phyloP scores from a whole-genome alignment of 208 protist genomes.

The Novymonas esmeraldas region DNA sequence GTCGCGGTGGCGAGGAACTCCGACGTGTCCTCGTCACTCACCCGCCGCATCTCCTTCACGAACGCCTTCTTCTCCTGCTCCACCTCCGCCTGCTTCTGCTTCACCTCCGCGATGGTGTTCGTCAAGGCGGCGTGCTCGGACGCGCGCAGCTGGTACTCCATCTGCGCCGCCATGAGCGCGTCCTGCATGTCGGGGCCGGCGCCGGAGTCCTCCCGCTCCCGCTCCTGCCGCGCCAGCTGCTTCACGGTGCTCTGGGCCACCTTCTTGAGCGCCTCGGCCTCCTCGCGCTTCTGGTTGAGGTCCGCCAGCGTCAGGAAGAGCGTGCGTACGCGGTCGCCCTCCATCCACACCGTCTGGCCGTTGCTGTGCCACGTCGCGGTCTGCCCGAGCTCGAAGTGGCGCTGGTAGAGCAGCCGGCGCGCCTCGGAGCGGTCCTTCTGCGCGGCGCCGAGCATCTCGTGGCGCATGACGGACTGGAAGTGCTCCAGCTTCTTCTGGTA shows the following conservation, averaged over 20 bases:
- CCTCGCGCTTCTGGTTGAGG: slow-evolving; percentile 21
- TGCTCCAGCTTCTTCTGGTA: slow-evolving; percentile 30
- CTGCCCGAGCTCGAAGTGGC: slow-evolving; percentile 83
- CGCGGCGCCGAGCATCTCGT: slow-evolving; percentile 58
- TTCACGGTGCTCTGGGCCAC: slow-evolving; percentile 50
- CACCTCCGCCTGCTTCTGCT: slow-evolving; percentile 48
- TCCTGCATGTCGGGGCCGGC: slow-evolving; percentile 38
- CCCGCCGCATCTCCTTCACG: slow-evolving; percentile 78
- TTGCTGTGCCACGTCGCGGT: slow-evolving; percentile 54
- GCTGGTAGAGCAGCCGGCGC: slow-evolving; percentile 56
- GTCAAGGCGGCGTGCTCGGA: slow-evolving; percentile 58
- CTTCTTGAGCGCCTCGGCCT: slow-evolving; percentile 58
- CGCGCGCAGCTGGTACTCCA: slow-evolving; percentile 52
- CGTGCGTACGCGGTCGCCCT: slow-evolving; percentile 56
- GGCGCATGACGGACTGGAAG: slow-evolving; percentile 52
- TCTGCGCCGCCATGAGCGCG: slow-evolving; percentile 55
- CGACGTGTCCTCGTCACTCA: slow-evolving; percentile 80
- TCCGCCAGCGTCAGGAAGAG: slow-evolving; percentile 54
- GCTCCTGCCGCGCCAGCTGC: slow-evolving; percentile 53
- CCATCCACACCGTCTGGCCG: slow-evolving; percentile 72
- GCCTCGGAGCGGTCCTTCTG: slow-evolving; percentile 48
- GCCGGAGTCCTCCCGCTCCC: slow-evolving; percentile 54
- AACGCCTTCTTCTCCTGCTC: slow-evolving; percentile 80
- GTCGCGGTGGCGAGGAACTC: slow-evolving; percentile 50
- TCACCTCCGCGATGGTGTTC: slow-evolving; percentile 36